These are phyloP conservation scores for Avena atlantica DNA, from an alignment of 176 grass and related monocot species.

Conservation along the genomic window DNA sequence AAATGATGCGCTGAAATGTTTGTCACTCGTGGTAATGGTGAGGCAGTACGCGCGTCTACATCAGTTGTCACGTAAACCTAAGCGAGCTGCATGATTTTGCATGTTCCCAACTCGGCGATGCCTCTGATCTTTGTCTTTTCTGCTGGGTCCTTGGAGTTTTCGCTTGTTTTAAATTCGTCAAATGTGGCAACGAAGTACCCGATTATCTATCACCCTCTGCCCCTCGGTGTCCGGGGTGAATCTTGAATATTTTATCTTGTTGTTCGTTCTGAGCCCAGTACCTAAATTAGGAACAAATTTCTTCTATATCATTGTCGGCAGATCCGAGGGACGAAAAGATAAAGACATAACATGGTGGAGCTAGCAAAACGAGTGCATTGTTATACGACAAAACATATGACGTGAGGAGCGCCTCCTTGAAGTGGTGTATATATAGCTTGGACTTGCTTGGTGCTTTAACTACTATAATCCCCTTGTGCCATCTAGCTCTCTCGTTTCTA, in stretches of 20 bases:
- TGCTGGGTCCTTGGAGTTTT: background rate
- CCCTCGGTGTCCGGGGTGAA: background rate
- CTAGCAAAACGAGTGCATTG: background rate
- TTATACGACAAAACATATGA: background rate
- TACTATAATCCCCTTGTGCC: background rate
- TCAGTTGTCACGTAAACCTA: background rate
- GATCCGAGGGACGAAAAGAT: background rate
- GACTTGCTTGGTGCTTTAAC: background rate
- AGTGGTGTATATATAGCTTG: background rate
- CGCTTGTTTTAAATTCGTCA: background rate
- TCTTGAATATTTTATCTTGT: background rate
- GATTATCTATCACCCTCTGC: background rate
- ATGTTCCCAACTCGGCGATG: background rate
- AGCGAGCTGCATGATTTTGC: background rate
- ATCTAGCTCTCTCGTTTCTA: background rate
- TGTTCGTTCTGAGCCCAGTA: background rate
- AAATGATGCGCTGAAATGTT: background rate
- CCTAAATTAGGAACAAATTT: background rate
- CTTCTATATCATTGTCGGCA: background rate
- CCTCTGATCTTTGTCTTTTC: conserved; percentile 2
- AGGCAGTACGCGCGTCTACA: background rate
- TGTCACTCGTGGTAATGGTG: background rate
- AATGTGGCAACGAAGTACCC: background rate
- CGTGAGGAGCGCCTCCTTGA: background rate
- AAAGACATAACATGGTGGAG: conserved; percentile 6